Evolutionary conservation across 257 asterid species (phyloP).

Genomic region (Parsonsia alboflavescens): DNA sequence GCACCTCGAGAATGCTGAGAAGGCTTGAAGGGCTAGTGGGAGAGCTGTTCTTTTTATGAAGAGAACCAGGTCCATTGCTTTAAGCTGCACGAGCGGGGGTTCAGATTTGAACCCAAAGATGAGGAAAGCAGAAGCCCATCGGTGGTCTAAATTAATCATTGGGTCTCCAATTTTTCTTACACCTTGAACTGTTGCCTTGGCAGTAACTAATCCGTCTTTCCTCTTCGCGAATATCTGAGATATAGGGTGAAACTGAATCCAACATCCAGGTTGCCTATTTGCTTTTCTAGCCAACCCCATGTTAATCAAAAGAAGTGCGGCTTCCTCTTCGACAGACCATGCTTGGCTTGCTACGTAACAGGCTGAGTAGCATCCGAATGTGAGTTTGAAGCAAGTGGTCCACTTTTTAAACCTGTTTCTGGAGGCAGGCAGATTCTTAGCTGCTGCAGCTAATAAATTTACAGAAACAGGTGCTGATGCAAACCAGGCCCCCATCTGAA

Average conservation of each 20-base stretch:
- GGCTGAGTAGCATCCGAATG: slow-evolving; percentile 44
- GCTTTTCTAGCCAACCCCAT: slow-evolving; percentile 65
- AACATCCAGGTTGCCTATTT: slow-evolving; percentile 51
- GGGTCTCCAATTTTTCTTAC: slow-evolving; percentile 51
- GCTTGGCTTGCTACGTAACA: slow-evolving; percentile 40
- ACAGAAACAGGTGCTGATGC: slow-evolving; percentile 69
- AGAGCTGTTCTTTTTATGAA: slow-evolving; percentile 61
- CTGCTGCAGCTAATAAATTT: slow-evolving; percentile 58
- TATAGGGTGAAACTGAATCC: slow-evolving; percentile 80
- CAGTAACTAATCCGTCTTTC: slow-evolving; percentile 38
- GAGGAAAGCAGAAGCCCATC: slow-evolving; percentile 80
- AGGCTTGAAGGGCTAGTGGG: slow-evolving; percentile 62
- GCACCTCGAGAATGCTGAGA: slow-evolving; percentile 65
- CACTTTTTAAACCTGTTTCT: slow-evolving; percentile 45
- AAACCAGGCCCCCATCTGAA: slow-evolving; percentile 75
- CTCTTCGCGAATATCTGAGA: slow-evolving; percentile 51
- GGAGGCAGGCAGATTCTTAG: slow-evolving; percentile 42
- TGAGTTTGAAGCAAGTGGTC: slow-evolving; percentile 44
- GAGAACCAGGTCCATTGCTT: slow-evolving; percentile 60
- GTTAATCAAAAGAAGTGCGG: slow-evolving; percentile 54
- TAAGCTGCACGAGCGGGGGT: slow-evolving; percentile 70
- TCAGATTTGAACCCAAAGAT: slow-evolving; percentile 80
- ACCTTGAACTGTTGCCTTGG: slow-evolving; percentile 62
- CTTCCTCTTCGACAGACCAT: slow-evolving; percentile 70
- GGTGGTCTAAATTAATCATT: slow-evolving; percentile 41